Evolutionary conservation across 1,139 yeast genomes (phyloP).

Genomic region (Williopsis jadinii): DNA sequence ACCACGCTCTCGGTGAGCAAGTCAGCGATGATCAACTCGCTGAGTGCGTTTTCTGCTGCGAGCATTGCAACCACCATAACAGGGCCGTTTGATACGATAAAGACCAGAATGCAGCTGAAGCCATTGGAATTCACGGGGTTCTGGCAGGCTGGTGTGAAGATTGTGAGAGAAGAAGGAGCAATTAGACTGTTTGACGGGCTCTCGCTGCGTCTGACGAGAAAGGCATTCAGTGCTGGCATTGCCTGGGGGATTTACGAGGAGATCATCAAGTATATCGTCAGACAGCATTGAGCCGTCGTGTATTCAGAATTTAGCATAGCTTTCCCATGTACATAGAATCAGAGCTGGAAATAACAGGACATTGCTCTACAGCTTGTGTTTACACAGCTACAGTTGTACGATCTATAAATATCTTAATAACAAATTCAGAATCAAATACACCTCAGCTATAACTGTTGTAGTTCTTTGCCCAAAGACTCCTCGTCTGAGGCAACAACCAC

Average conservation of each 20-base stretch:
- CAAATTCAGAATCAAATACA: no score
- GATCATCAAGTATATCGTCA: constrained; percentile 12
- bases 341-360: no score
- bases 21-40: constrained; percentile 57
- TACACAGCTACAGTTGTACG: no score
- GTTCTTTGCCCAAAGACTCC: no score
- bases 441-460: no score
- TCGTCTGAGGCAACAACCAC: no score
- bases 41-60: constrained; percentile 72
- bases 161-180: constrained; percentile 53
- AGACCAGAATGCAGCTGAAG: constrained; percentile 79
- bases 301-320: neutral
- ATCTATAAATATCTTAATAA: no score
- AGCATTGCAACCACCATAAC: constrained; percentile 77
- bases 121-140: constrained; percentile 40
- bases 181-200: constrained; percentile 74
- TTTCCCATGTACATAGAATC: no score
- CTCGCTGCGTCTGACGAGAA: constrained; percentile 71
- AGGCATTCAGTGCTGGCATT: constrained; percentile 88
- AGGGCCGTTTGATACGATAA: constrained; percentile 92
- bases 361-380: no score
- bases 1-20: constrained; percentile 28
- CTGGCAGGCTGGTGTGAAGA: constrained; percentile 28
- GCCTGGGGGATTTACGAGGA: constrained; percentile 98
- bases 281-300: constrained; percentile 2